A percentile compares a stretch with the other conserved stretches of the same genome.
Conservation (phyloP, 345 rosid genomes). For the Populus euphratica region DNA sequence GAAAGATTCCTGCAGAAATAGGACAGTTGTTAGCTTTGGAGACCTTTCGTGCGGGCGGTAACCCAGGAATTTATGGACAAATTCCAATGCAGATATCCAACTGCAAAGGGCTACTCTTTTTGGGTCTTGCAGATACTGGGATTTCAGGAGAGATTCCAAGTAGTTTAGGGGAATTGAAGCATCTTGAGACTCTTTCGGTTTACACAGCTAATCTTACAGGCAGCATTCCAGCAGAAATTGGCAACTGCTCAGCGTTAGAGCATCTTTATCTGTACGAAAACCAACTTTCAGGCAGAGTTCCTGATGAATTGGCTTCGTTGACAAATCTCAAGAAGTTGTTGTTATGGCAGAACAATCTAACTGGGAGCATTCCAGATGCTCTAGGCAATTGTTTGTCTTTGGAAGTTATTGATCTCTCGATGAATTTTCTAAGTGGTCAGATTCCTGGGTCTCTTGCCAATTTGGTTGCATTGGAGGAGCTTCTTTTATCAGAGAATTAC, state of each 20-base stretch:
- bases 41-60: conserved; percentile 64
- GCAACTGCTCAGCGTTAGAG: conserved; percentile 54
- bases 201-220: conserved; percentile 63
- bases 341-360: conserved; percentile 60
- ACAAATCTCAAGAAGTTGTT: conserved; percentile 49
- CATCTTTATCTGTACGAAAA: conserved; percentile 58
- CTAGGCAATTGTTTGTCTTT: conserved; percentile 45
- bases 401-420: conserved; percentile 54
- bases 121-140: conserved; percentile 71
- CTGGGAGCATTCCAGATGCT: conserved; percentile 44
- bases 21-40: conserved; percentile 40
- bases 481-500: conserved; percentile 51
- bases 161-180: conserved; percentile 51
- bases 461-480: conserved; percentile 48
- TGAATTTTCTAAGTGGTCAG: conserved; percentile 46
- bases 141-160: conserved; percentile 54
- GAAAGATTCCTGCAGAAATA: conserved; percentile 50
- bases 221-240: conserved; percentile 47
- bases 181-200: conserved; percentile 52
- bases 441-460: conserved; percentile 45
- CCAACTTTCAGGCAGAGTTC: conserved; percentile 48
- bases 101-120: conserved; percentile 40
- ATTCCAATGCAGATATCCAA: conserved; percentile 55
- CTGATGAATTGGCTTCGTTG: conserved; percentile 45
- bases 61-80: conserved; percentile 49